Conservation (phyloP, 2,329 filamentous ascomycete genomes). For the Plectosphaerella sp. region DNA sequence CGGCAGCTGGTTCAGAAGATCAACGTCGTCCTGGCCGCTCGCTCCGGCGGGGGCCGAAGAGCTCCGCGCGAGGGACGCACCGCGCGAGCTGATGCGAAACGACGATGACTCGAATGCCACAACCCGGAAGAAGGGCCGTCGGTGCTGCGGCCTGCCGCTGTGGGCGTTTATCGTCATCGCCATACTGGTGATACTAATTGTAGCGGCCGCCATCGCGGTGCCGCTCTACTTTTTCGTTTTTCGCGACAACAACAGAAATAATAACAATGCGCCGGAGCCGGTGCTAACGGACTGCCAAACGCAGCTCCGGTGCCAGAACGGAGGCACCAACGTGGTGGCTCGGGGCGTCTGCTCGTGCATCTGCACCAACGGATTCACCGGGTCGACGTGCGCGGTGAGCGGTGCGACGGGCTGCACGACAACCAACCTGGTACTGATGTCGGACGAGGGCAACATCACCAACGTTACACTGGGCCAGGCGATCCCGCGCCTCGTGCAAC, state of each 20-base stretch:
- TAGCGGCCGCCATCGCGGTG: constrained; percentile 78
- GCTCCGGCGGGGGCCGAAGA: constrained; percentile 17
- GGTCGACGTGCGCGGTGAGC: constrained; percentile 43
- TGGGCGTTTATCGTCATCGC: constrained; percentile 69
- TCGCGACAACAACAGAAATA: constrained; percentile 36
- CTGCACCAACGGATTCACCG: constrained; percentile 82
- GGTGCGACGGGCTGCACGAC: constrained; percentile 49
- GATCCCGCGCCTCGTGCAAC: constrained; percentile 68
- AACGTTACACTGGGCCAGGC: constrained; percentile 80
- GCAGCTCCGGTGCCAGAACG: constrained; percentile 68
- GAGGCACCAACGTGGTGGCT: constrained; percentile 69
- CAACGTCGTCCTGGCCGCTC: constrained; percentile 43
- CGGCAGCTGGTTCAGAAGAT: constrained; percentile 35
- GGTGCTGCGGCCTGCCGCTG: constrained; percentile 78
- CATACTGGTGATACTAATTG: constrained; percentile 63
- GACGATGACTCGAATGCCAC: constrained; percentile 15
- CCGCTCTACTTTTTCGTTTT: constrained; percentile 65
- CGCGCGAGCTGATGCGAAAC: constrained; percentile 5
- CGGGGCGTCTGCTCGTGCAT: constrained; percentile 74
- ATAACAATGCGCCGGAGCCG: constrained; percentile 23
- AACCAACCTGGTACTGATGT: constrained; percentile 36
- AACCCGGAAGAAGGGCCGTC: constrained; percentile 37
- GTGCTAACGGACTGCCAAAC: constrained; percentile 51
- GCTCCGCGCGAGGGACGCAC: background rate
- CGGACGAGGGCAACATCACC: constrained; percentile 32